A percentile compares a stretch with the other conserved stretches of the same genome.
Conservation (phyloP, 306 rosid genomes). For the apple (Malus domestica) region DNA sequence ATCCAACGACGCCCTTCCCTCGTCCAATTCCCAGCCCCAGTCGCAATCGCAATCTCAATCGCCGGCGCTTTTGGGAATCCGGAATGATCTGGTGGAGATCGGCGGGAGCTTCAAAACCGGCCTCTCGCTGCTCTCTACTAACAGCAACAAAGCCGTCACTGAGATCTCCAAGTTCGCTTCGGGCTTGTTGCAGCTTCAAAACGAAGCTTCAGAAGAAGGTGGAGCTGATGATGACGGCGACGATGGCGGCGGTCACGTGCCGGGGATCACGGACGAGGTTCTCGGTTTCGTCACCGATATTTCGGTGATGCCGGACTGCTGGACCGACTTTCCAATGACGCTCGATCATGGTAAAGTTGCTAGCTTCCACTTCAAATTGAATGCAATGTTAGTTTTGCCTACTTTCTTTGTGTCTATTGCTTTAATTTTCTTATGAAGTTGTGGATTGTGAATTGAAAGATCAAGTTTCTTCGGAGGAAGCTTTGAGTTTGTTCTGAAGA, state of each 20-base stretch:
- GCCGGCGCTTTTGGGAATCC: conserved; percentile 53
- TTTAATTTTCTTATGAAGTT: not conserved
- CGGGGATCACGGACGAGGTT: conserved; percentile 70
- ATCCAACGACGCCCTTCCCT: conserved; percentile 52
- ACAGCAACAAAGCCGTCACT: conserved; percentile 57
- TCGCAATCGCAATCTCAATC: conserved; percentile 25
- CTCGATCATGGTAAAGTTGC: conserved; percentile 48
- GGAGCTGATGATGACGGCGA: not conserved
- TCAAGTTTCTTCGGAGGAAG: not conserved
- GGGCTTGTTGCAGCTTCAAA: conserved; percentile 42
- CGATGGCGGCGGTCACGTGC: conserved; percentile 15
- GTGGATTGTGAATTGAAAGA: not conserved
- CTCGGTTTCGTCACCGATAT: conserved; percentile 57
- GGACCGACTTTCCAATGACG: conserved; percentile 79
- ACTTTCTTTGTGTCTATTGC: not conserved
- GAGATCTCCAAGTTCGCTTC: conserved; percentile 75
- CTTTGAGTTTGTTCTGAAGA: not conserved
- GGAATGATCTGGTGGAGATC: conserved; percentile 86
- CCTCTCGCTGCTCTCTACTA: conserved; percentile 60
- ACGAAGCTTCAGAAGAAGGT: not conserved
- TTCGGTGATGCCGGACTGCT: conserved; percentile 56
- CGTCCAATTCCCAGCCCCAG: conserved; percentile 61
- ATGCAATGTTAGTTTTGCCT: not conserved
- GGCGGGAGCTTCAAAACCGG: conserved; percentile 69
- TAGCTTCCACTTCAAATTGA: not conserved